Evolutionary conservation across 2,329 filamentous ascomycete genomes (phyloP), one percentile per base, ranked within the genome.

Genomic region (Furcasterigmium sp.): DNA sequence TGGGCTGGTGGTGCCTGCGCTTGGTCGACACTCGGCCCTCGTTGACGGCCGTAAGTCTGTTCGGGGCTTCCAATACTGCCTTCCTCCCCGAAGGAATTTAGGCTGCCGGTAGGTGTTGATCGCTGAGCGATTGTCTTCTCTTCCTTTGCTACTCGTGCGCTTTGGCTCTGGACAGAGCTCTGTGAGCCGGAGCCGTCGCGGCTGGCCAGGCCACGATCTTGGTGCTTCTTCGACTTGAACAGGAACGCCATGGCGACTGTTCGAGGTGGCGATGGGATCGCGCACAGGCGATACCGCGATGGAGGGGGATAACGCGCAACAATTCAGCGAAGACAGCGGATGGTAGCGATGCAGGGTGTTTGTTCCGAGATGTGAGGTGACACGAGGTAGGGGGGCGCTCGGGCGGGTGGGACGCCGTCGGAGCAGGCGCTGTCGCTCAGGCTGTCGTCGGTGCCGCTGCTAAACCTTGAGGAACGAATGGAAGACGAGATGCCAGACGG

Each of bases 221-320:
- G 82, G 59, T 79, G 76, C 67, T 87, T 89, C 68, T 89, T 90
- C 44, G 83, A 87, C 64, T 88, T 88, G 72, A 90, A 90, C 49
- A 90, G 75, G 65, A 90, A 90, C 53, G 85, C 82, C 85, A 90
- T 90, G 65, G 64, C 73, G 63, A 25, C 28, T 35, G 32, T 15
- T 15, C 32, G 15, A 18, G 11, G 32, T 15, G 32, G 32, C 4
- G n/a, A 17, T 17, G 32, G 37, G 37, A 40, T 20, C 38, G 63
- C 62, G 60, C 56, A 55, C 59, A 59, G 62, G 62, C 55, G 58
- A 38, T 15, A 39, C 34, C 35, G 28, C 44, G 41, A 48, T 44
- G 41, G 42, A 44, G 47, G 43, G n/a, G n/a, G 46, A 47, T 46
- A 56, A 50, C 52, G 46, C 43, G 52, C 46, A 36, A n/a, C 20